phyloP scores from a whole-genome alignment of 2,329 filamentous ascomycete species.

The Septoria petroselini region DNA sequence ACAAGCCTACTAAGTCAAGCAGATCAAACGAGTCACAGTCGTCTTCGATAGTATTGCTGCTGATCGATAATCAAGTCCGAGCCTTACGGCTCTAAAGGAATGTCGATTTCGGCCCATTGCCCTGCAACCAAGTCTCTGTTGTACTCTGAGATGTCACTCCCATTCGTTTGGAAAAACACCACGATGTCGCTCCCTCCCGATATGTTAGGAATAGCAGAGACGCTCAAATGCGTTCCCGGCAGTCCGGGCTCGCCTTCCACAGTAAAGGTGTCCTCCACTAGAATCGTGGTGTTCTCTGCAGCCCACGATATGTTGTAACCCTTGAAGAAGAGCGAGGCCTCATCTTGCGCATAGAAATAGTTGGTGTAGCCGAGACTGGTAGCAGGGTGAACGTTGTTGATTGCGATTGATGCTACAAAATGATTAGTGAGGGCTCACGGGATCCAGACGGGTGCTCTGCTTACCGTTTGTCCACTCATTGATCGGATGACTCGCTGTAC shows the following conservation, averaged over 20 bases:
- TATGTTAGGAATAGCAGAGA: conserved; percentile 37
- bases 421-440: conserved; percentile 6
- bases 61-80: not conserved
- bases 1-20: too few species aligned
- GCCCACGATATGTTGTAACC: conserved; percentile 42
- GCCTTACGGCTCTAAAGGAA: conserved; percentile 13
- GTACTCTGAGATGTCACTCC: conserved; percentile 33
- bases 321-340: conserved; percentile 36
- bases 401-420: conserved; percentile 27
- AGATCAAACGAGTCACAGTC: too few species aligned
- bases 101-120: conserved; percentile 30
- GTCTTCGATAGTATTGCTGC: not conserved
- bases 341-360: conserved; percentile 44
- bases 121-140: conserved; percentile 34
- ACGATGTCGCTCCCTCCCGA: conserved; percentile 34
- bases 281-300: conserved; percentile 41
- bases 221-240: conserved; percentile 42
- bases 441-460: conserved; percentile 3
- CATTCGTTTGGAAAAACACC: conserved; percentile 37
- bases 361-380: conserved; percentile 45
- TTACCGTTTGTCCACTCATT: conserved; percentile 40
- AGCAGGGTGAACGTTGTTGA: conserved; percentile 40
- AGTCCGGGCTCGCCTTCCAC: conserved; percentile 39
- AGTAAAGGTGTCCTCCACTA: conserved; percentile 34
- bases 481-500: conserved; percentile 39